Percentiles rank a stretch among this genome's conserved stretches.
phyloP scores from a whole-genome alignment of 140 eudicot genomes.

The Cichorium intybus region DNA sequence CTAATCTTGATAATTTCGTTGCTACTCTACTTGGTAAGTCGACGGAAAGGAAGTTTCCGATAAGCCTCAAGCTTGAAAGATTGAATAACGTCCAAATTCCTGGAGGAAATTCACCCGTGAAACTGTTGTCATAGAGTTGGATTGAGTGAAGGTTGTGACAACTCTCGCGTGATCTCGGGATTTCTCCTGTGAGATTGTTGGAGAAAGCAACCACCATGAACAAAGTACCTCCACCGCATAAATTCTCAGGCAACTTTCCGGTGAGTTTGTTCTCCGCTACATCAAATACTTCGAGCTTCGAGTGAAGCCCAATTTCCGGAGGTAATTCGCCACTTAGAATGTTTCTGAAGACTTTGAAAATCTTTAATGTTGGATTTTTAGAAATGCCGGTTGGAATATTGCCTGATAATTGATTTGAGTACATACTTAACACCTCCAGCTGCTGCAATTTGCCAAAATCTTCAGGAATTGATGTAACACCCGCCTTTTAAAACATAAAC shows the following conservation, averaged over 20 bases:
- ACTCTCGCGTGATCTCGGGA: slow-evolving; percentile 53
- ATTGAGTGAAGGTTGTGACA: slow-evolving; percentile 46
- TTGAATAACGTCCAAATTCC: slow-evolving; percentile 52
- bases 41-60: slow-evolving; percentile 56
- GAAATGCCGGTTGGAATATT: slow-evolving; percentile 50
- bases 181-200: slow-evolving; percentile 64
- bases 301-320: slow-evolving; percentile 60
- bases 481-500: too few relatives aligned
- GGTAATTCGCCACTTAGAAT: slow-evolving; percentile 60
- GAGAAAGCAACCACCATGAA: slow-evolving; percentile 49
- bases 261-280: slow-evolving; percentile 67
- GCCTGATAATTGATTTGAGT: slow-evolving; percentile 49
- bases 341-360: slow-evolving; percentile 46
- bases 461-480: slow-evolving; percentile 64
- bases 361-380: slow-evolving; percentile 31
- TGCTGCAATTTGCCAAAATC: slow-evolving; percentile 51
- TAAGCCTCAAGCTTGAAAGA: slow-evolving; percentile 44
- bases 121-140: slow-evolving; percentile 48
- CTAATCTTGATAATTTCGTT: slow-evolving; percentile 57
- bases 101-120: slow-evolving; percentile 61
- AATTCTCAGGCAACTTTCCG: slow-evolving; percentile 64
- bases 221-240: slow-evolving; percentile 57
- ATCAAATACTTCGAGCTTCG: slow-evolving; percentile 71
- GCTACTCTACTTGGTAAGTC: slow-evolving; percentile 46
- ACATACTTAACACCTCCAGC: slow-evolving; percentile 50